These are phyloP conservation scores for Pythium phragmiticola DNA, from an alignment of 352 stramenopile genomes.

Conservation along the genomic window DNA sequence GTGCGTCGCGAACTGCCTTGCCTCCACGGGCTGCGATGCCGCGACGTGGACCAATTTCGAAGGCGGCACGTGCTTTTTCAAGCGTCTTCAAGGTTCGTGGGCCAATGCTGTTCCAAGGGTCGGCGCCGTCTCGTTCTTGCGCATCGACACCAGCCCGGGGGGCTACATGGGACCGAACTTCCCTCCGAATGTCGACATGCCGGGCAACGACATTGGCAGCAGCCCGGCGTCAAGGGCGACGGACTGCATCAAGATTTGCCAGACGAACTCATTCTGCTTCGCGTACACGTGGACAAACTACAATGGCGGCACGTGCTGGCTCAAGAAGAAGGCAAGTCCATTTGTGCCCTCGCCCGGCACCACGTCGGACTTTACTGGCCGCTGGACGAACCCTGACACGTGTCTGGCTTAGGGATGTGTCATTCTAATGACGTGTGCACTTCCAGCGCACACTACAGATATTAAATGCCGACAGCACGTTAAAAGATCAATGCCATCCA, in stretches of 20 bases:
- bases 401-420: neutral
- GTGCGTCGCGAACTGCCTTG: neutral
- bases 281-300: constrained; percentile 41
- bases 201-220: no score
- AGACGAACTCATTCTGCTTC: neutral
- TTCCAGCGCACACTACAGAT: neutral
- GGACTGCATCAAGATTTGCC: neutral
- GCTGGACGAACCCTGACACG: constrained; percentile 7
- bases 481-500: neutral
- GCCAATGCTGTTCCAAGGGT: neutral
- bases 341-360: neutral
- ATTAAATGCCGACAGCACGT: neutral
- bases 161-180: no score
- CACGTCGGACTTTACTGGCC: neutral
- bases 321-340: constrained; percentile 37
- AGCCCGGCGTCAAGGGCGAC: neutral
- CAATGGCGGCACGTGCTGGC: constrained; percentile 54
- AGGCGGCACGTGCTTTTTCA: constrained; percentile 13
- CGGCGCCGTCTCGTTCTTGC: constrained; percentile 6
- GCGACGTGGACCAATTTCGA: constrained; percentile 7
- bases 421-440: neutral
- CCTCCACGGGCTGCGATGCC: neutral
- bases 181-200: no score
- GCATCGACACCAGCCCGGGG: neutral
- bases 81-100: neutral